Percentiles rank a stretch among this genome's conserved stretches.
Evolutionary conservation across 495 filamentous ascomycete genomes (phyloP).

Genomic region (Glarea lozoyensis): DNA sequence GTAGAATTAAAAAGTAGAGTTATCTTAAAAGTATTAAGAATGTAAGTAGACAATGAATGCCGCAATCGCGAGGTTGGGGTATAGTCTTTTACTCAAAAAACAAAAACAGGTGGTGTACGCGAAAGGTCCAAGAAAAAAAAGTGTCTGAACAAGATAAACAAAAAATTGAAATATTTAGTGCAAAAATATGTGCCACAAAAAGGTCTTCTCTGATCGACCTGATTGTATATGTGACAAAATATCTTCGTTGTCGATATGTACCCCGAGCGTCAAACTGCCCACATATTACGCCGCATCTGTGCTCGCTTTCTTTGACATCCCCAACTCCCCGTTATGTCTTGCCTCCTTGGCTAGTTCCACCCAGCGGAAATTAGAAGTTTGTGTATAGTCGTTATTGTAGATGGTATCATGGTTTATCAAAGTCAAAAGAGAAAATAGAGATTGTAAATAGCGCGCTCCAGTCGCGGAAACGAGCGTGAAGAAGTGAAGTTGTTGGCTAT

Average conservation of each 20-base stretch:
- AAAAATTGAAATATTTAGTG: too few species aligned
- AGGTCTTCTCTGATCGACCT: too few species aligned
- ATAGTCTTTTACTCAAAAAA: neutral
- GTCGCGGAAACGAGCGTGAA: slow-evolving; percentile 11
- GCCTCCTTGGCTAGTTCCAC: slow-evolving; percentile 1
- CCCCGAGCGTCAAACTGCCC: too few species aligned
- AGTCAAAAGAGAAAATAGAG: slow-evolving; percentile 4
- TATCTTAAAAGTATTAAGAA: too few species aligned
- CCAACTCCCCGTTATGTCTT: neutral
- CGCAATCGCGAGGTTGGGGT: neutral
- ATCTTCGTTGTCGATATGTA: too few species aligned
- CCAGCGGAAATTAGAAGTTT: slow-evolving; percentile 5
- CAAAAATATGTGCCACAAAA: too few species aligned
- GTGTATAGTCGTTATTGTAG: neutral
- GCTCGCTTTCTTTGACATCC: neutral
- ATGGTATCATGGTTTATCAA: neutral
- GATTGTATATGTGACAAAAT: too few species aligned
- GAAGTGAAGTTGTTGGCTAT: neutral
- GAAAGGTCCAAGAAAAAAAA: neutral
- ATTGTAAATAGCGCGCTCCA: slow-evolving; percentile 7
- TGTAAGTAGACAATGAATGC: neutral
- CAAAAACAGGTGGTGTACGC: neutral
- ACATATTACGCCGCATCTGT: neutral
- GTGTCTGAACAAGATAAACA: neutral
- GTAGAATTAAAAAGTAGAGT: too few species aligned